Percentiles rank a stretch among this genome's conserved stretches.
phyloP scores from a whole-genome alignment of 768 basidiomycete species.

The Tricholoma flavovirens region DNA sequence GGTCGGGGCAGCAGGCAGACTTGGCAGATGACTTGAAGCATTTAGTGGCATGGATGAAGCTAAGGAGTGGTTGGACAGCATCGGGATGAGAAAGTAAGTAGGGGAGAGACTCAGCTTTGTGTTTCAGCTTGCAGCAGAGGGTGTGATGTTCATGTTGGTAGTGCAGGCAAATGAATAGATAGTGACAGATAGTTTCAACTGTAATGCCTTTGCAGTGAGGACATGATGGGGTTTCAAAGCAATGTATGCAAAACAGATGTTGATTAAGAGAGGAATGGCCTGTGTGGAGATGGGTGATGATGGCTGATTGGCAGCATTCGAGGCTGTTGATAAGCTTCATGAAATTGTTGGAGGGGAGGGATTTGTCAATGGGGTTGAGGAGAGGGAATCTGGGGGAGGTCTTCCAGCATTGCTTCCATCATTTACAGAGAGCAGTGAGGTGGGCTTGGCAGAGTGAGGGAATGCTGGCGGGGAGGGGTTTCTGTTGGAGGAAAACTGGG shows the following conservation, averaged over 20 bases:
- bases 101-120: too few species aligned
- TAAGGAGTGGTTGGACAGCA: conserved; percentile 3
- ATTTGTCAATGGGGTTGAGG: conserved; percentile 7
- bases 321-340: not conserved
- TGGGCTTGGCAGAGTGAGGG: too few species aligned
- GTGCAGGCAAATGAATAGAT: conserved; percentile 5
- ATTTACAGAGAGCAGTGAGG: not conserved
- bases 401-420: conserved; percentile 9
- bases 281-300: conserved; percentile 27
- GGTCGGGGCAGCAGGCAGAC: not conserved
- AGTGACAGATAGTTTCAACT: conserved; percentile 3
- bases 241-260: conserved; percentile 21
- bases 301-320: conserved; percentile 2
- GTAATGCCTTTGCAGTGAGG: conserved; percentile 11
- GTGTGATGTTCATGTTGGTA: too few species aligned
- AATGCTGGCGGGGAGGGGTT: conserved; percentile 11
- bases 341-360: conserved; percentile 10
- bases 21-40: not conserved
- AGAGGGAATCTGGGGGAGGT: conserved; percentile 2
- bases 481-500: not conserved
- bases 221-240: conserved; percentile 12
- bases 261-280: too few species aligned
- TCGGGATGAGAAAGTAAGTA: not conserved
- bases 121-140: not conserved
- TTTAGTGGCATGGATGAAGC: conserved; percentile 6